Conservation (phyloP, 495 filamentous ascomycete species). For the Staphylotrichum tortipilum region DNA sequence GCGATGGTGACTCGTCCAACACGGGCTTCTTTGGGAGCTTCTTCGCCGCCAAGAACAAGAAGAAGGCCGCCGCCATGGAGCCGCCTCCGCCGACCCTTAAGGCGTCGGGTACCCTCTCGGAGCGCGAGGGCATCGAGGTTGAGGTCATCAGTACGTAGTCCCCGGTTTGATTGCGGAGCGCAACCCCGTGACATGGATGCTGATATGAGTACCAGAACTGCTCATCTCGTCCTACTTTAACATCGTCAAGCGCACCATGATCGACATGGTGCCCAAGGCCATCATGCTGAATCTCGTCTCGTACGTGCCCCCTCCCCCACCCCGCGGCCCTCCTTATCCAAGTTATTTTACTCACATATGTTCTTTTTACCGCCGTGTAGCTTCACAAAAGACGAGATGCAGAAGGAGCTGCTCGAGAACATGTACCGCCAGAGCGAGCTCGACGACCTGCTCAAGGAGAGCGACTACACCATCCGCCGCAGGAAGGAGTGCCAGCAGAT, state of each 20-base stretch:
- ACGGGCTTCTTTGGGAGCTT: slow-evolving; percentile 93
- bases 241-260: slow-evolving; percentile 96
- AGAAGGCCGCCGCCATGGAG: slow-evolving; percentile 99
- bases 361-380: slow-evolving; percentile 34
- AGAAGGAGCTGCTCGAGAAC: slow-evolving; percentile 92
- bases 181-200: not conserved
- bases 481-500: slow-evolving; percentile 99
- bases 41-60: slow-evolving; percentile 98
- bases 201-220: slow-evolving; percentile 56
- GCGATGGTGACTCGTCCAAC: slow-evolving; percentile 45
- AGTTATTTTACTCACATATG: not conserved
- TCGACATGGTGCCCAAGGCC: slow-evolving; percentile 99
- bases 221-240: slow-evolving; percentile 96
- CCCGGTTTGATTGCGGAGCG: too few species aligned
- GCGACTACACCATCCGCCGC: slow-evolving; percentile 88
- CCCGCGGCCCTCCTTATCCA: not conserved
- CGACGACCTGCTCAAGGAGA: slow-evolving; percentile 93
- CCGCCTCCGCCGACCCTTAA: slow-evolving; percentile 86
- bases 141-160: slow-evolving; percentile 87
- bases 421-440: slow-evolving; percentile 89
- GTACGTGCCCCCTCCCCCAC: slow-evolving; percentile 46
- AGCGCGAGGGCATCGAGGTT: slow-evolving; percentile 89
- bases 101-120: slow-evolving; percentile 82
- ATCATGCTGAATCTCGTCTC: slow-evolving; percentile 96
- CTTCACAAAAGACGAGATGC: slow-evolving; percentile 97